Evolutionary conservation across 2,329 filamentous ascomycete genomes (phyloP).

Genomic region (Exophiala alcalophila): DNA sequence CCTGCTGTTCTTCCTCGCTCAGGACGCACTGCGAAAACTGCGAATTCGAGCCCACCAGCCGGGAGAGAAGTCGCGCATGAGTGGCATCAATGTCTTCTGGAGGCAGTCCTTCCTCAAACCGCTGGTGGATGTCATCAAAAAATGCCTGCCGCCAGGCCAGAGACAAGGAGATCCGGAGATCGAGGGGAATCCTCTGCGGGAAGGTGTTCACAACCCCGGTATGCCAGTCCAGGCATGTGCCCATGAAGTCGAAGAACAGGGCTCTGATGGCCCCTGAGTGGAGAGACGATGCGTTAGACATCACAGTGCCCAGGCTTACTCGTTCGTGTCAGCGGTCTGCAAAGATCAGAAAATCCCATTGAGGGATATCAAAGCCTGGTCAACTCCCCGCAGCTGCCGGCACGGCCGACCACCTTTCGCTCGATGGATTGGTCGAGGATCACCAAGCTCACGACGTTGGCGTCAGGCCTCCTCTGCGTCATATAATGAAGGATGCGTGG

Average conservation of each 20-base stretch:
- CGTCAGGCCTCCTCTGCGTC: too few relatives aligned
- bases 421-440: too few relatives aligned
- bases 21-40: slow-evolving; percentile 13
- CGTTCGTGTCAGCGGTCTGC: too few relatives aligned
- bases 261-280: too few relatives aligned
- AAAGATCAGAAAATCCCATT: too few relatives aligned
- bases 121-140: slow-evolving; percentile 47
- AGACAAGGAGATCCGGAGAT: slow-evolving; percentile 42
- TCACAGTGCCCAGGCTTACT: too few relatives aligned
- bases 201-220: slow-evolving; percentile 38
- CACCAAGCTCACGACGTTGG: too few relatives aligned
- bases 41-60: slow-evolving; percentile 34
- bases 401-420: too few relatives aligned
- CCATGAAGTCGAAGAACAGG: slow-evolving; percentile 58
- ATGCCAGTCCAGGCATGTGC: slow-evolving; percentile 58
- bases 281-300: too few relatives aligned
- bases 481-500: too few relatives aligned
- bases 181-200: slow-evolving; percentile 36
- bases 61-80: slow-evolving; percentile 43
- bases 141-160: slow-evolving; percentile 52
- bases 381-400: too few relatives aligned
- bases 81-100: slow-evolving; percentile 55
- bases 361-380: too few relatives aligned
- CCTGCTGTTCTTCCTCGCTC: slow-evolving; percentile 20
- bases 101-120: slow-evolving; percentile 36